A percentile compares a stretch with the other conserved stretches of the same genome.
Conservation (phyloP, 2,329 filamentous ascomycete species). For the Colletotrichum australisinense region DNA sequence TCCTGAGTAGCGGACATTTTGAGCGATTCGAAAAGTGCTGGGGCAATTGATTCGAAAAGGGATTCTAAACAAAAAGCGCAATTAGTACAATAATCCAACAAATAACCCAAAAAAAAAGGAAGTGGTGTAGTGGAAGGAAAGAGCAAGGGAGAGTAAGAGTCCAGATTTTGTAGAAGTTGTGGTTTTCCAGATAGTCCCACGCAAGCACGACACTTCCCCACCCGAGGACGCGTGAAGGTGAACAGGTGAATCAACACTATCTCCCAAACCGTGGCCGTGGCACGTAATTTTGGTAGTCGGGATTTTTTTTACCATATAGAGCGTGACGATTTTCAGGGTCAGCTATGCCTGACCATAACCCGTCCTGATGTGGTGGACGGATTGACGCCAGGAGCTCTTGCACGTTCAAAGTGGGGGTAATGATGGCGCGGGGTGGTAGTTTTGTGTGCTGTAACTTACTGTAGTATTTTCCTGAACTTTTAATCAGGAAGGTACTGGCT, state of each 20-base stretch:
- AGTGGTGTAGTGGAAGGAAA: background rate
- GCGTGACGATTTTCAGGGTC: too few species aligned
- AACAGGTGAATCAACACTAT: background rate
- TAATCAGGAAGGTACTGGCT: constrained; percentile 18
- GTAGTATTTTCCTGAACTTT: constrained; percentile 15
- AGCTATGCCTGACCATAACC: too few species aligned
- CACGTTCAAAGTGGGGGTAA: background rate
- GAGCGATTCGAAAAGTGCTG: constrained; percentile 34
- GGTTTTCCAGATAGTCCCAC: background rate
- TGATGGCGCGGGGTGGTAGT: background rate
- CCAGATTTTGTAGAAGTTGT: background rate
- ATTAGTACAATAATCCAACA: background rate
- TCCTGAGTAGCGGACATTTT: constrained; percentile 75
- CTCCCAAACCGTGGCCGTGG: too few species aligned
- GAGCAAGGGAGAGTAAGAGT: background rate
- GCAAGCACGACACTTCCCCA: background rate
- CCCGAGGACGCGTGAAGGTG: background rate
- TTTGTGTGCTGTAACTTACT: constrained; percentile 25
- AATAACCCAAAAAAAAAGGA: background rate
- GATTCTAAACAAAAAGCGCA: background rate
- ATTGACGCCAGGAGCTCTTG: background rate
- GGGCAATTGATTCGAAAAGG: background rate
- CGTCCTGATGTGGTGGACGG: background rate
- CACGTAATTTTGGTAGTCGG: too few species aligned
- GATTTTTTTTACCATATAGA: too few species aligned